phyloP scores from a whole-genome alignment of 1,284 basidiomycete genomes.

The Fomes fomentarius region DNA sequence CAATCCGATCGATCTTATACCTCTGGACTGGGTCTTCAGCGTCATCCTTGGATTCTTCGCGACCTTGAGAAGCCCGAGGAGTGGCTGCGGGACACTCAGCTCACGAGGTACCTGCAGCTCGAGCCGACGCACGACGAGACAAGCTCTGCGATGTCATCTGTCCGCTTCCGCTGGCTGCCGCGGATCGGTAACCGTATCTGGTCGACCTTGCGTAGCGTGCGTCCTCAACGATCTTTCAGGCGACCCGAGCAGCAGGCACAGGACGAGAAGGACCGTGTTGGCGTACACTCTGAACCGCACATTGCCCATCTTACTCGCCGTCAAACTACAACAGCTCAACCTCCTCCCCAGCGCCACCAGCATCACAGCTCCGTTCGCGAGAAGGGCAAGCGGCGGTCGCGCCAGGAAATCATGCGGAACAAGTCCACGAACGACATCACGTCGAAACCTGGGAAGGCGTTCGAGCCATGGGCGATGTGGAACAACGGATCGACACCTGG shows the following conservation, averaged over 20 bases:
- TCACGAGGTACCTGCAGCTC: slow-evolving; percentile 58
- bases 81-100: slow-evolving; percentile 84
- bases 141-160: slow-evolving; percentile 69
- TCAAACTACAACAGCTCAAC: slow-evolving; percentile 20
- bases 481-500: slow-evolving; percentile 14
- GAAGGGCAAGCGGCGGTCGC: slow-evolving; percentile 27
- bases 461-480: slow-evolving; percentile 24
- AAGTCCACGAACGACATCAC: slow-evolving; percentile 31
- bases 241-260: slow-evolving; percentile 28
- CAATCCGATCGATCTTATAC: no score
- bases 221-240: slow-evolving; percentile 42
- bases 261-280: slow-evolving; percentile 33
- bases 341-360: background rate
- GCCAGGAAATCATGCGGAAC: slow-evolving; percentile 23
- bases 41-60: slow-evolving; percentile 76
- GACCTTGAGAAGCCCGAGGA: slow-evolving; percentile 71
- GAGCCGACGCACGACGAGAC: slow-evolving; percentile 84
- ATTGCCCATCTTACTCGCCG: slow-evolving; percentile 21
- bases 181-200: slow-evolving; percentile 37
- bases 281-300: slow-evolving; percentile 34
- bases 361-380: slow-evolving; percentile 25
- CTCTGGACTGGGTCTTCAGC: slow-evolving; percentile 38
- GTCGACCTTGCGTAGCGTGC: slow-evolving; percentile 48
- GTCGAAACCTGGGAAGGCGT: slow-evolving; percentile 10
- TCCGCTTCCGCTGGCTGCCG: slow-evolving; percentile 52